Base-by-base conservation (phyloP, 2,329 filamentous ascomycete species). In the Talaromyces verruculosus region DNA sequence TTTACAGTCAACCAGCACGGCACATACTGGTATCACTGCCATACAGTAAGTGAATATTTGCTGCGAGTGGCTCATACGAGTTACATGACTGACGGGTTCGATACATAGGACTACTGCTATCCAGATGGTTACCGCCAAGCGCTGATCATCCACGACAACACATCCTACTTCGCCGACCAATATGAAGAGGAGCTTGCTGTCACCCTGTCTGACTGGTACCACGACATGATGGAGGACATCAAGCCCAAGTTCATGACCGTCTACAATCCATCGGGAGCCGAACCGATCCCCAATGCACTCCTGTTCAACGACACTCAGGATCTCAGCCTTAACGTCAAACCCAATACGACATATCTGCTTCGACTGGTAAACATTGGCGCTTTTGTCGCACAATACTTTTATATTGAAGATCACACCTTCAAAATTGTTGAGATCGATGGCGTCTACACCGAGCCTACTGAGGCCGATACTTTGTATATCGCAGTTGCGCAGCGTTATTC, bases 181-280 rank as follows among this genome's bases (percentile, higher is more conserved):
- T 86, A 87, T 37, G 82, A 85, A 39, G 83, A 84, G 49, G 89
- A 92, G 68, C 78, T 88, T 37, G 80, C 89, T 0, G 73, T 92
- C 19, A 89, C 90, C 68, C 77, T 92, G n/a, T 88, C 87, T 19
- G 90, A 92, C 71, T 90, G 90, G 81, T 92, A 92, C 66, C 88
- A 92, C 70, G 85, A 89, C 0, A 72, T 87, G 2, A 82, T 83
- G 72, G 78, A 83, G 19, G 88, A 88, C 67, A 82, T 90, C 47
- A 82, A 74, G 1, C 78, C 81, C 0, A 76, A 63, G 6, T 76
- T 76, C 61, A 69, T 78, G 64, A 70, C 67, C 69, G 70, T 83
- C 22, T 77, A 77, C 58, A 87, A 87, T 65, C 85, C 84, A 0
- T 88, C 79, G 69, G 85, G 80, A 28, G 85, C 87, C 0, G 89